Percentiles rank a stretch among this genome's conserved stretches.
Evolutionary conservation across 352 stramenopile genomes (phyloP).

Genomic region (Phytopythium mirpurense): DNA sequence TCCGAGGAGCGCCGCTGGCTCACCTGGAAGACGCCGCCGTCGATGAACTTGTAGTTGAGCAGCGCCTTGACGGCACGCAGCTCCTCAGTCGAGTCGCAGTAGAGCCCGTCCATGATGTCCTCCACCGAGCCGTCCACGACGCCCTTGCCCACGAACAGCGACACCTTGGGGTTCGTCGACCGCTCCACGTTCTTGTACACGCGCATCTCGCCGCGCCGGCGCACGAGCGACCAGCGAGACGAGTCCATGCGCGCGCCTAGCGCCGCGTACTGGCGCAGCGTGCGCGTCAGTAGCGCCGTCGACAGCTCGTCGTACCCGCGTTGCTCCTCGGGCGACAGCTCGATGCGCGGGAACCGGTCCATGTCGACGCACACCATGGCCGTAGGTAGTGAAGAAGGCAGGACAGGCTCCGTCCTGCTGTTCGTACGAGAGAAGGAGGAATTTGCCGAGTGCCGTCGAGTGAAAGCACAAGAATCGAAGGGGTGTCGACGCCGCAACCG

Average conservation of each 20-base stretch:
- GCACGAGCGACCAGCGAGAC: conserved; percentile 19
- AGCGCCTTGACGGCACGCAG: conserved; percentile 23
- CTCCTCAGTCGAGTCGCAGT: conserved; percentile 29
- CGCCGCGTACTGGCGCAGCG: conserved; percentile 23
- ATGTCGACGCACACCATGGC: conserved; percentile 6
- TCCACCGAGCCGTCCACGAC: conserved; percentile 28
- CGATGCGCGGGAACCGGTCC: conserved; percentile 24
- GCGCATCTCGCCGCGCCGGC: conserved; percentile 19
- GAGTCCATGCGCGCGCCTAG: conserved; percentile 11
- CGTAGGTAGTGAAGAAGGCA: neutral
- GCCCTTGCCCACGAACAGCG: conserved; percentile 26
- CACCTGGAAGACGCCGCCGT: conserved; percentile 25
- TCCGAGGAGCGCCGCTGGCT: conserved; percentile 20
- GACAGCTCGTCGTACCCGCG: conserved; percentile 22
- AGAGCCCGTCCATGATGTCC: conserved; percentile 37
- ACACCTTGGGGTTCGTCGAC: conserved; percentile 18
- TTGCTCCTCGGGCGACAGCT: conserved; percentile 20
- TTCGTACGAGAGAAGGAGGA: neutral
- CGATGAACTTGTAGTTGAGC: conserved; percentile 31
- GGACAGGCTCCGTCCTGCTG: no score
- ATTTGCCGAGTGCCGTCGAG: conserved; percentile 2
- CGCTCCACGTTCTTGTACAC: conserved; percentile 28
- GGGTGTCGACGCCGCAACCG: no score
- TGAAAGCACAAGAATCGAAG: no score
- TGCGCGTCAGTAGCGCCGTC: conserved; percentile 14